Evolutionary conservation across 352 stramenopile species (phyloP).

Genomic region (Pythium diclinum): DNA sequence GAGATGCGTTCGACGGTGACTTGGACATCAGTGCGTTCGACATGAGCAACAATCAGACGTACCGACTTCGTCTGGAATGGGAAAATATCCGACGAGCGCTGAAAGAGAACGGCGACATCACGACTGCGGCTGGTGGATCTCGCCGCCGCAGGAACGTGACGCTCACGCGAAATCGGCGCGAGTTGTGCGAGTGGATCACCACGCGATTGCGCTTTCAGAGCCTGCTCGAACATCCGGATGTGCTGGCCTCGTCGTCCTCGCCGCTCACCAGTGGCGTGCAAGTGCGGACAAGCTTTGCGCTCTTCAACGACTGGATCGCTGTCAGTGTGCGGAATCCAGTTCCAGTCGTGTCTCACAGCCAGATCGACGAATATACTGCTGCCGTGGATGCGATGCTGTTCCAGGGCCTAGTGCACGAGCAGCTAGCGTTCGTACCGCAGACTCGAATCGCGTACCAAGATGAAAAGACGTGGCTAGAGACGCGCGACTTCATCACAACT

Average conservation of each 20-base stretch:
- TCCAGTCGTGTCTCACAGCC: neutral
- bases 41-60: slow-evolving; percentile 34
- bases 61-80: slow-evolving; percentile 45
- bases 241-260: slow-evolving; percentile 34
- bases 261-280: slow-evolving; percentile 40
- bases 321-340: slow-evolving; percentile 49
- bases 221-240: slow-evolving; percentile 53
- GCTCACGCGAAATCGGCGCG: slow-evolving; percentile 35
- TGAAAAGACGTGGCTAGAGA: slow-evolving; percentile 15
- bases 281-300: slow-evolving; percentile 46
- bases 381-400: slow-evolving; percentile 39
- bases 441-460: slow-evolving; percentile 10
- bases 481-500: slow-evolving; percentile 20
- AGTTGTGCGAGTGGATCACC: slow-evolving; percentile 56
- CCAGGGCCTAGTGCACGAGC: slow-evolving; percentile 51
- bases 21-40: slow-evolving; percentile 48
- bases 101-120: neutral
- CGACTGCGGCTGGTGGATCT: neutral
- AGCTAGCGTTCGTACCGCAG: slow-evolving; percentile 42
- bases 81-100: slow-evolving; percentile 44
- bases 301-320: slow-evolving; percentile 56
- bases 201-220: slow-evolving; percentile 54
- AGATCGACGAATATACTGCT: slow-evolving; percentile 27
- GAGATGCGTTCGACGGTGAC: slow-evolving; percentile 39
- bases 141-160: slow-evolving; percentile 27